A percentile compares a stretch with the other conserved stretches of the same genome.
phyloP scores from a whole-genome alignment of 1,139 yeast genomes.

The Meyerozyma athensensis region DNA sequence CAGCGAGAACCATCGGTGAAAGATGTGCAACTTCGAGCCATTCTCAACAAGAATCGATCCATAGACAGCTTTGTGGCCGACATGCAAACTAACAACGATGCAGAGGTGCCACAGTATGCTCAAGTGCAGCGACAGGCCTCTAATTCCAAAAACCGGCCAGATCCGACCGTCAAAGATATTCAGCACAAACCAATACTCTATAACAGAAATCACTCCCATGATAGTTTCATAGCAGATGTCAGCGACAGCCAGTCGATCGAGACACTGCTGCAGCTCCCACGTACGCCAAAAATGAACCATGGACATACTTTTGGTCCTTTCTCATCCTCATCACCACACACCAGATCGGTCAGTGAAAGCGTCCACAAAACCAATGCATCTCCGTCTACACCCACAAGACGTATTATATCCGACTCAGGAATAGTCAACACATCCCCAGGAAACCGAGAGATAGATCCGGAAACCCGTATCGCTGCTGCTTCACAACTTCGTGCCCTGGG shows the following conservation, averaged over 20 bases:
- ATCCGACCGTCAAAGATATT: conserved; percentile 18
- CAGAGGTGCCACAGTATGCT: conserved; percentile 6
- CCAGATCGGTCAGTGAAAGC: conserved; percentile 5
- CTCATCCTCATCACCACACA: conserved; percentile 2
- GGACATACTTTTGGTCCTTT: conserved; percentile 4
- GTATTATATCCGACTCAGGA: background rate
- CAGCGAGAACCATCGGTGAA: conserved; percentile 12
- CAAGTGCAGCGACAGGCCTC: conserved; percentile 8
- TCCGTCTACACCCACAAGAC: conserved; percentile 6
- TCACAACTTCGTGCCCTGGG: conserved; percentile 53
- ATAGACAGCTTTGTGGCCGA: conserved; percentile 29
- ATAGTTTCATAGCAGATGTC: conserved; percentile 27
- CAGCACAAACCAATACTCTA: conserved; percentile 23
- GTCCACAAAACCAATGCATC: conserved; percentile 7
- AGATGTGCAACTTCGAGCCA: conserved; percentile 23
- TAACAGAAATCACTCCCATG: conserved; percentile 23
- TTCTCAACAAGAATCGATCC: conserved; percentile 21
- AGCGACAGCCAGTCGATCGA: conserved; percentile 8
- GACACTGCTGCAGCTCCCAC: conserved; percentile 2
- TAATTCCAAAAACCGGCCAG: conserved; percentile 6
- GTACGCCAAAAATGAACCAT: conserved; percentile 1
- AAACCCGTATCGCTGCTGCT: conserved; percentile 49
- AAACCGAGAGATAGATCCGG: conserved; percentile 26
- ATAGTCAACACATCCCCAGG: conserved; percentile 6
- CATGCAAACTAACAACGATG: conserved; percentile 8